Conservation (phyloP, 164 flowering plant genomes). For the Stephania yunnanensis region DNA sequence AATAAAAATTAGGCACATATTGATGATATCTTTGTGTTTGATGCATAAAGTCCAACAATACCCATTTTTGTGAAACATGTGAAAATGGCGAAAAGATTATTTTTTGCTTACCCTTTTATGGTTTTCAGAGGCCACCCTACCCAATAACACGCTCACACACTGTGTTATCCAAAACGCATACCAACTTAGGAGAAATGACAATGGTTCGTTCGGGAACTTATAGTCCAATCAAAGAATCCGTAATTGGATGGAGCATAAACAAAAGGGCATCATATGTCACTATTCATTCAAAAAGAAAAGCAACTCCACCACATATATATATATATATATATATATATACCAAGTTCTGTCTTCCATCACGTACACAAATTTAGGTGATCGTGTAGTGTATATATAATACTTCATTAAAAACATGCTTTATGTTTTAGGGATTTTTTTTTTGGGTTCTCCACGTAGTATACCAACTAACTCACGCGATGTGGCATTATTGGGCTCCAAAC, state of each 20-base stretch:
- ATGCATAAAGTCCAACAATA: conserved; percentile 10
- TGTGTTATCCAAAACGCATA: no score
- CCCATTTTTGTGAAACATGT: conserved; percentile 6
- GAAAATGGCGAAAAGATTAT: background rate
- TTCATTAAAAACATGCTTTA: no score
- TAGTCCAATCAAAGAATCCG: background rate
- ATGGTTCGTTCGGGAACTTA: background rate
- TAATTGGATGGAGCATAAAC: conserved; percentile 1
- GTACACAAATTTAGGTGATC: background rate
- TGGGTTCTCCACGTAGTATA: no score
- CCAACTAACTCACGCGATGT: no score
- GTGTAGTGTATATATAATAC: no score
- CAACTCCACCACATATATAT: background rate
- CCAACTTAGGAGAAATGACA: background rate
- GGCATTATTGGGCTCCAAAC: no score
- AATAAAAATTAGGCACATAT: background rate
- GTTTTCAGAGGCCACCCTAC: background rate
- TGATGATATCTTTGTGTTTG: background rate
- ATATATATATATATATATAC: background rate
- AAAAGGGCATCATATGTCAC: background rate
- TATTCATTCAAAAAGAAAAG: background rate
- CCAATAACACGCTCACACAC: background rate
- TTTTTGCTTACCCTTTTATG: background rate
- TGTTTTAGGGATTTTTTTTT: no score
- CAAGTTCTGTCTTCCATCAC: background rate